Evolutionary conservation across 1,139 yeast genomes (phyloP).

Genomic region (Saccharomyces pastorianus): DNA sequence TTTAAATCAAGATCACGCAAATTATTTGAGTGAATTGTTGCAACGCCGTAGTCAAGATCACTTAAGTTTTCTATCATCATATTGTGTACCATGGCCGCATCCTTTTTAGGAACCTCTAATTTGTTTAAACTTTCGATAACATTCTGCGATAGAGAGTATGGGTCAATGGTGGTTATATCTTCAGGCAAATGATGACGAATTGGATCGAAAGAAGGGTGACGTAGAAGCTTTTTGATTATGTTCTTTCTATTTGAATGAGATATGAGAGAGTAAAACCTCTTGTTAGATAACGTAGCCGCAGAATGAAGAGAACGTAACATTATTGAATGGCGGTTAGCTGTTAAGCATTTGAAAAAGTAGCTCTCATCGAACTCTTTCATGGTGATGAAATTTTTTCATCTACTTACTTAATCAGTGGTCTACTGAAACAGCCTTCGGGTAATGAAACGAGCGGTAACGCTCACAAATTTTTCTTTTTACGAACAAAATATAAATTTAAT

Average conservation of each 20-base stretch:
- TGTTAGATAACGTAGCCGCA: neutral
- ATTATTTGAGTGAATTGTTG: conserved; percentile 21
- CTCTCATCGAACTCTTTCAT: neutral
- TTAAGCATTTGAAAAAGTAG: neutral
- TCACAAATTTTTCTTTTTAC: neutral
- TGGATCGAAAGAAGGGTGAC: conserved; percentile 14
- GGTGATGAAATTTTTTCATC: neutral
- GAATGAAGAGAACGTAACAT: neutral
- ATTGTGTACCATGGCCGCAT: conserved; percentile 20
- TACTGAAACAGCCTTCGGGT: neutral
- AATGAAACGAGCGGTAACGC: neutral
- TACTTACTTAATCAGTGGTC: too few relatives aligned
- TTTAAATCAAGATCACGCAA: conserved; percentile 9
- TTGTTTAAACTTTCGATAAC: conserved; percentile 10
- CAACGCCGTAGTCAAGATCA: conserved; percentile 23
- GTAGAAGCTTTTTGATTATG: conserved; percentile 7
- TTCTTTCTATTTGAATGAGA: neutral
- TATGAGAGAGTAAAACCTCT: neutral
- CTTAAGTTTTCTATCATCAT: conserved; percentile 24
- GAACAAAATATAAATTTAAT: neutral
- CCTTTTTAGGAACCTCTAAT: conserved; percentile 7
- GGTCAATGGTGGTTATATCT: conserved; percentile 9
- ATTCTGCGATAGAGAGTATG: conserved; percentile 18
- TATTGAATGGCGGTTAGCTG: neutral
- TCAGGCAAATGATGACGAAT: conserved; percentile 11